Percentiles rank a stretch among this genome's conserved stretches.
Conservation (phyloP, 2,329 filamentous ascomycete genomes). For the Hymenoscyphus infarciens region DNA sequence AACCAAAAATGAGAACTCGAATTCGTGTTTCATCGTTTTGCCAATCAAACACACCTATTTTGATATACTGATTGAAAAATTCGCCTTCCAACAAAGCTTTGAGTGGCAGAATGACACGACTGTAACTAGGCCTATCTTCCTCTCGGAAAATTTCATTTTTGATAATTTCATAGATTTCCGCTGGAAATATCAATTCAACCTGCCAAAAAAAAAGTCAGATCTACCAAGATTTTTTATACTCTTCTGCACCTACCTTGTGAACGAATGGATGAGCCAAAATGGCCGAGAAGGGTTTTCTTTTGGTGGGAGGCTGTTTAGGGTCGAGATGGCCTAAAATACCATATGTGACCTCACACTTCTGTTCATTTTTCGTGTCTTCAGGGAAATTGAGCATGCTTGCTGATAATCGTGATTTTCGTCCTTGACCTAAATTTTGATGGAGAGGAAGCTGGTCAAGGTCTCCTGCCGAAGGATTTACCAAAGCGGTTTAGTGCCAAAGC, state of each 20-base stretch:
- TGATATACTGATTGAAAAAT: conserved; percentile 84
- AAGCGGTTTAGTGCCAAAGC: conserved; percentile 16
- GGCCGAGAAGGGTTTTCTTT: conserved; percentile 72
- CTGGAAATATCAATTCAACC: conserved; percentile 71
- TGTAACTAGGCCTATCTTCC: conserved; percentile 49
- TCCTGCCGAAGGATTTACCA: neutral
- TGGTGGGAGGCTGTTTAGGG: conserved; percentile 63
- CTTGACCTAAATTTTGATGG: conserved; percentile 5
- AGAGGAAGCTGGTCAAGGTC: conserved; percentile 6
- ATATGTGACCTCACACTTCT: conserved; percentile 73
- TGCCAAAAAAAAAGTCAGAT: conserved; percentile 29
- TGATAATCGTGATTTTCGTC: neutral
- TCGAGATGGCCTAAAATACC: conserved; percentile 68
- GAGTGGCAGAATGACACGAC: conserved; percentile 68
- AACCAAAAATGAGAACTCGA: conserved; percentile 6
- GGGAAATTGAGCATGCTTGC: conserved; percentile 43
- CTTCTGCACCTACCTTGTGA: conserved; percentile 53
- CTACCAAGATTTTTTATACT: too few relatives aligned
- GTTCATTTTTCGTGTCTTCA: conserved; percentile 36
- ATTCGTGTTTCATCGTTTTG: neutral
- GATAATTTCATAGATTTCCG: conserved; percentile 54
- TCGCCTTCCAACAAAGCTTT: conserved; percentile 66
- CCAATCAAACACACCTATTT: conserved; percentile 41
- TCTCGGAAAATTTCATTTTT: conserved; percentile 48
- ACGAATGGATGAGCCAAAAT: conserved; percentile 63